Base-by-base conservation (phyloP, 2,329 filamentous ascomycete genomes). In the Chrysoporthe austroafricana region DNA sequence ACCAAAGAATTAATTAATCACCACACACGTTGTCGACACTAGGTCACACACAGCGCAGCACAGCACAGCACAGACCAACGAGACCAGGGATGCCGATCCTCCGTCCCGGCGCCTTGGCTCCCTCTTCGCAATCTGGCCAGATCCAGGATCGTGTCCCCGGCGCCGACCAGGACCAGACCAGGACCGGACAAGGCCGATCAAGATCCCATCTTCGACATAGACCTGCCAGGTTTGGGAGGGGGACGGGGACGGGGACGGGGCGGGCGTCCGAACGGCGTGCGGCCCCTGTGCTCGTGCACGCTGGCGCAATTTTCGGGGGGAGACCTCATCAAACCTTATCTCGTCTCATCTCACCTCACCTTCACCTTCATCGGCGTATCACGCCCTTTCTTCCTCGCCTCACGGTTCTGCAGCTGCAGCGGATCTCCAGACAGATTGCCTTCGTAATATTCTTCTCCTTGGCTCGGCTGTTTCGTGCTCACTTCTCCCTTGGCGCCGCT, bases 71-170 rank as follows among this genome's bases (percentile, higher is more conserved):
- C 36, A 39, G 36, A 39, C 36, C 36, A 39, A 39, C 36, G 36
- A 9, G 26, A 7, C 7, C 50, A 54, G 50, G 50, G 50, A 54
- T 54, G 50, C 13, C 50, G 50, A 54, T 54, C 50, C 50, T 32
- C 50, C 21, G 50, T 54, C 50, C 50, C 50, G 50, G 26, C 50
- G 50, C 32, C 21, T 14, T 54, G 50, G 50, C 50, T 54, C 48
- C n/a, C 8, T 11, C 50, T 5, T 26, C 5, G 21, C 50, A 52
- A 26, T 26, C 26, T 26, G 26, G 48, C 48, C n/a, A 21, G 21
- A 21, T 26, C n/a, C 48, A 52, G 48, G 36, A 39, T 9, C 36
- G 9, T 39, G 36, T 39, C 36, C 36, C 36, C 36, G 36, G 36
- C 36, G 6, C 36, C 6, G 36, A 39, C 36, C 36, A 39, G 36